A percentile compares a stretch with the other conserved stretches of the same genome.
These are phyloP conservation scores for Hibiscus trionum DNA, from an alignment of 345 rosid species.

Conservation along the genomic window DNA sequence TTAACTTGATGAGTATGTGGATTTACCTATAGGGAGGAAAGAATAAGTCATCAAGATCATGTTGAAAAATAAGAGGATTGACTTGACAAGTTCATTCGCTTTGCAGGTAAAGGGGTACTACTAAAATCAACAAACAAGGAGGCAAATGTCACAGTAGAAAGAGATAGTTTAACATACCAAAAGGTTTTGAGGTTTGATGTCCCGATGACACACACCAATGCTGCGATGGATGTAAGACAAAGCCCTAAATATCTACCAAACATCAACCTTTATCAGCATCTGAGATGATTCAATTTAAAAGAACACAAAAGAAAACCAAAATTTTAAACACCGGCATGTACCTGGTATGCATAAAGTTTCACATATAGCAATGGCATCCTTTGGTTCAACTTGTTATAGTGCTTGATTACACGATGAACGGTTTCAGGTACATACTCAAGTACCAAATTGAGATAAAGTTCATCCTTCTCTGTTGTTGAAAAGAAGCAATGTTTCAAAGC, in stretches of 20 bases:
- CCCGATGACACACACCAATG: slow-evolving; percentile 89
- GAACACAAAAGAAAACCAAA: neutral
- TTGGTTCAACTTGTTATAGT: slow-evolving; percentile 82
- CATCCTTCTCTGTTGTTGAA: slow-evolving; percentile 92
- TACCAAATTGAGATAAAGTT: slow-evolving; percentile 90
- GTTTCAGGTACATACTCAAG: slow-evolving; percentile 97
- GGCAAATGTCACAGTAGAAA: neutral
- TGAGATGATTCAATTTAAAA: neutral
- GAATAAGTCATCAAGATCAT: neutral
- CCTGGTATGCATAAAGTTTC: slow-evolving; percentile 92
- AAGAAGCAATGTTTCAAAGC: slow-evolving; percentile 93
- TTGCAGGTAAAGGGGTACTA: neutral
- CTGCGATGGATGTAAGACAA: slow-evolving; percentile 81
- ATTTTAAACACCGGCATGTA: slow-evolving; percentile 8
- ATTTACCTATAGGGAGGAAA: slow-evolving; percentile 51
- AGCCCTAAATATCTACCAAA: slow-evolving; percentile 82
- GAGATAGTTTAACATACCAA: slow-evolving; percentile 44
- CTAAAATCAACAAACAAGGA: neutral
- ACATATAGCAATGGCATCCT: slow-evolving; percentile 89
- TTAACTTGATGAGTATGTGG: slow-evolving; percentile 98
- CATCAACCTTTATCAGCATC: neutral
- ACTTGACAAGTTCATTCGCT: neutral
- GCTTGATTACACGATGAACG: slow-evolving; percentile 85
- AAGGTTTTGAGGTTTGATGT: slow-evolving; percentile 96
- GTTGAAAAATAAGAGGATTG: neutral